A percentile compares a stretch with the other conserved stretches of the same genome.
Evolutionary conservation across 2,329 filamentous ascomycete genomes (phyloP).

Genomic region (Pleurostoma richardsiae): DNA sequence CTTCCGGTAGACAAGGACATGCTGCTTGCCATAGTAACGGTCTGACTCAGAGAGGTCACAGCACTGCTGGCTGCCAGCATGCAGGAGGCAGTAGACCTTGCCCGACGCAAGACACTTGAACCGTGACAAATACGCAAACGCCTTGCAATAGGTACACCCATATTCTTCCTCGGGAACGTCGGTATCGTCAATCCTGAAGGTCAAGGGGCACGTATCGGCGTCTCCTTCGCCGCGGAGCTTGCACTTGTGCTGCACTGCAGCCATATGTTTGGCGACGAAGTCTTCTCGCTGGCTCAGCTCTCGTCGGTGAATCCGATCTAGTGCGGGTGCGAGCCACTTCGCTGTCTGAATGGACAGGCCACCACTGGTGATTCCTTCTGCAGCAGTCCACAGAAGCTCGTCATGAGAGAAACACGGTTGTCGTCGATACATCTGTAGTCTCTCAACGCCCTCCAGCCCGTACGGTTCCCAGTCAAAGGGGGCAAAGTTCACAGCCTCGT

Average conservation of each 20-base stretch:
- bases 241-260: conserved; percentile 49
- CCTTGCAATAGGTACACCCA: conserved; percentile 87
- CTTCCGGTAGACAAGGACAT: conserved; percentile 73
- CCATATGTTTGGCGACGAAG: conserved; percentile 63
- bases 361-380: conserved; percentile 65
- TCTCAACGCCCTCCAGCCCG: conserved; percentile 78
- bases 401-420: conserved; percentile 98
- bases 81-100: conserved; percentile 76
- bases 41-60: conserved; percentile 65
- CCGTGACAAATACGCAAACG: conserved; percentile 84
- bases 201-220: conserved; percentile 51
- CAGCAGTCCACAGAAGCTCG: conserved; percentile 86
- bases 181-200: conserved; percentile 61
- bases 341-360: conserved; percentile 75
- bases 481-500: conserved; percentile 97
- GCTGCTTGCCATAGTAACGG: conserved; percentile 64
- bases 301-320: conserved; percentile 71
- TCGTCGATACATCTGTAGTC: conserved; percentile 79
- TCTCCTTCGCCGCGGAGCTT: conserved; percentile 37
- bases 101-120: conserved; percentile 79
- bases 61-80: conserved; percentile 76
- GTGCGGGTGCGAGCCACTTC: conserved; percentile 88
- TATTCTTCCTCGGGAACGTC: conserved; percentile 88
- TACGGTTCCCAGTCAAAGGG: conserved; percentile 93
- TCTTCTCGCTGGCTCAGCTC: conserved; percentile 64